Conservation (phyloP, 1,284 basidiomycete species). For the Trichosporon asahii region DNA sequence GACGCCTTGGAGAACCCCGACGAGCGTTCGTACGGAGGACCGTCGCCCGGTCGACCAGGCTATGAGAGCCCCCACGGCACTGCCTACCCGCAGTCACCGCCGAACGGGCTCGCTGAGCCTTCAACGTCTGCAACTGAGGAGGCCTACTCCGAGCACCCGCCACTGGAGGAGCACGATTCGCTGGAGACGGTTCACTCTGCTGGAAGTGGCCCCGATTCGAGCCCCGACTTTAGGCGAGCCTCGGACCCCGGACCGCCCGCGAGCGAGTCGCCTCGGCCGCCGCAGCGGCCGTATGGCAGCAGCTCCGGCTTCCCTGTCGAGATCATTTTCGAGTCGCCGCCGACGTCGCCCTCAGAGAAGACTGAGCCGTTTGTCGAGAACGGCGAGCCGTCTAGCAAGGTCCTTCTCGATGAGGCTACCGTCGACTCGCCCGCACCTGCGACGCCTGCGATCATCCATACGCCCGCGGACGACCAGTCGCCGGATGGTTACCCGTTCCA, state of each 20-base stretch:
- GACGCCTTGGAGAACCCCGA: not conserved
- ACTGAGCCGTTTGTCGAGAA: not conserved
- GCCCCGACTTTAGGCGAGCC: slow-evolving; percentile 14
- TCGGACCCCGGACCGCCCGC: slow-evolving; percentile 18
- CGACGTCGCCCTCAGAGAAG: not conserved
- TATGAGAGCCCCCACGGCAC: slow-evolving; percentile 3
- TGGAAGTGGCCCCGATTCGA: not conserved
- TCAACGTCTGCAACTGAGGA: not conserved
- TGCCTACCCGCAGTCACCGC: not conserved
- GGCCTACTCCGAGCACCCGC: not conserved
- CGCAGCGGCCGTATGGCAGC: slow-evolving; percentile 6
- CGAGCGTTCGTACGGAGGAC: not conserved
- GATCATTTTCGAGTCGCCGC: slow-evolving; percentile 1
- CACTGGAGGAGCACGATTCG: slow-evolving; percentile 5
- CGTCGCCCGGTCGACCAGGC: not conserved
- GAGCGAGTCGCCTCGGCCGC: not conserved
- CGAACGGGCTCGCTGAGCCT: not conserved
- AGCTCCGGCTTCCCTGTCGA: not conserved
- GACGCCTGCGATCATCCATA: slow-evolving; percentile 5
- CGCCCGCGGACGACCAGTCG: slow-evolving; percentile 1
- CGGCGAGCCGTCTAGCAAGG: not conserved
- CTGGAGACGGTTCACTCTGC: slow-evolving; percentile 5
- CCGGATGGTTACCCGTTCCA: not conserved
- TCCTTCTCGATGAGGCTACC: not conserved
- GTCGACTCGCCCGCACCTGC: slow-evolving; percentile 4